Evolutionary conservation across 1,284 basidiomycete genomes (phyloP).

Genomic region (Termitomyces sp.): DNA sequence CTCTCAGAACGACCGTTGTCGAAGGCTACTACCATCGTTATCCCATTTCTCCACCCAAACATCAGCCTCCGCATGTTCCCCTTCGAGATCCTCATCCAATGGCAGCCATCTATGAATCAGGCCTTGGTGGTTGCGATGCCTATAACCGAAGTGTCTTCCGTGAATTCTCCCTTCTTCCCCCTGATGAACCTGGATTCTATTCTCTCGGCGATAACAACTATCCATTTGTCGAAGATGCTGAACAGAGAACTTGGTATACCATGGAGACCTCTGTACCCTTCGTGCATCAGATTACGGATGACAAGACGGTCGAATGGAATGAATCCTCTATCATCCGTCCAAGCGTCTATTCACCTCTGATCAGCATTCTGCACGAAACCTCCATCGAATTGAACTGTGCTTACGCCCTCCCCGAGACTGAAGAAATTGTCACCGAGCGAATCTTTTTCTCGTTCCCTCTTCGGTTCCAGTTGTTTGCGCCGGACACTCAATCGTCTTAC

Average conservation of each 20-base stretch:
- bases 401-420: conserved; percentile 43
- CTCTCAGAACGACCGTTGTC: conserved; percentile 34
- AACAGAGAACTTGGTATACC: conserved; percentile 51
- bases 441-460: conserved; percentile 47
- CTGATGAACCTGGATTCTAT: conserved; percentile 38
- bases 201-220: conserved; percentile 39
- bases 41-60: conserved; percentile 46
- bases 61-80: conserved; percentile 60
- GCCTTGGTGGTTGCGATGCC: conserved; percentile 31
- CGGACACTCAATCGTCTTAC: conserved; percentile 18
- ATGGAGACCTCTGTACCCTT: conserved; percentile 54
- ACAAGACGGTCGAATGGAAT: conserved; percentile 36
- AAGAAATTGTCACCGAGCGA: conserved; percentile 29
- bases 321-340: conserved; percentile 39
- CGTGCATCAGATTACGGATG: conserved; percentile 20
- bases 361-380: conserved; percentile 52
- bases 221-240: conserved; percentile 37
- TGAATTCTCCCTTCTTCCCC: conserved; percentile 51
- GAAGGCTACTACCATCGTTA: conserved; percentile 37
- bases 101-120: conserved; percentile 48
- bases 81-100: conserved; percentile 51
- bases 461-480: conserved; percentile 39
- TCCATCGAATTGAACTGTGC: conserved; percentile 47
- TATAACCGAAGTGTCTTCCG: conserved; percentile 27
- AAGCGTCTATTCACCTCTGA: conserved; percentile 47